Base-by-base conservation (phyloP, 179 eudicot species). In the Silene vulgaris region DNA sequence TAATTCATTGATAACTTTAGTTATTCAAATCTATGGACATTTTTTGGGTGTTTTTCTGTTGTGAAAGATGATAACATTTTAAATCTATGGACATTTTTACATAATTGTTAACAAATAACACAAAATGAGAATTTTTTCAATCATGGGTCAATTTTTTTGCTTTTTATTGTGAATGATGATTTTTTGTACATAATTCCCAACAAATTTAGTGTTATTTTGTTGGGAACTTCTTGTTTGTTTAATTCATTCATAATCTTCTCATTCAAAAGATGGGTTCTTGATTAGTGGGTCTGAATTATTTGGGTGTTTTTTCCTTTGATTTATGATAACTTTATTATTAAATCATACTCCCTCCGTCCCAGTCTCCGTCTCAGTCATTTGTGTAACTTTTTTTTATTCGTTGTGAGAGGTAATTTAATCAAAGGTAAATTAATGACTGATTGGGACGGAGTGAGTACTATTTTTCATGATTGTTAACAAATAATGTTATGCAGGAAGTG, bases 401-500 rank as follows among this genome's bases (percentile, higher is more conserved):
- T 7, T 40, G 0, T 8, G 48, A 40, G 48, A 0, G 48, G 48
- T 8, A 40, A 7, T 40, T 37, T 40, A 8, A 40, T 40, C 11
- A 40, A 40, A 7, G 11, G 48, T 40, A 8, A 40, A 40, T 12
- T 9, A 45, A 45, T 45, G 52, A 9, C 1, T 45, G 52, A 0
- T 13, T n/a, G n/a, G n/a, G n/a, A 45, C 14, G 14, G 52, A 45
- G 3, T 0, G 52, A 1, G 14, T 45, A 11, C 11, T 13, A 45
- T 45, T 45, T 45, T 45, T 9, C 52, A 45, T 1, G 0, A 45
- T 1, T 45, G 0, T 20, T 35, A 11, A 28, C 2, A 52, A 26
- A 28, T 71, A 52, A 52, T 52, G 0, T 52, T 23, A 2, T 65
- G 67, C 82, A 94, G 98, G 98, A 52, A 84, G 90, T 71, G 97